Base-by-base conservation (phyloP, 169 alveolate species). In the Theileria luwenshuni region DNA sequence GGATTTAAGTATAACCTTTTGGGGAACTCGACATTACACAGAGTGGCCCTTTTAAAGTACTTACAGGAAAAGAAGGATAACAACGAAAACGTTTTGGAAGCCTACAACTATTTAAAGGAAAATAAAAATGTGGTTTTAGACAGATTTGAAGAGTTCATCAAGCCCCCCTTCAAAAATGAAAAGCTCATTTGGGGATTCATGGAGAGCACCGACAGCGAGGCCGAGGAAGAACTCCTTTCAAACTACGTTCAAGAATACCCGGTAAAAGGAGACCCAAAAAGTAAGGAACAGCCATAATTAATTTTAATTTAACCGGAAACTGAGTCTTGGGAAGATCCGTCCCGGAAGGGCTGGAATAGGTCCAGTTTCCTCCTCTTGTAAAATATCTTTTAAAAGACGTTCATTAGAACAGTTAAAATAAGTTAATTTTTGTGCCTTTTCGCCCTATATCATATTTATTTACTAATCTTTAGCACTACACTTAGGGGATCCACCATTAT, bases 131-230 rank as follows among this genome's bases (percentile, higher is more conserved):
- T 84, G 30, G 90, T 84, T 49, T 76, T 89, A 41, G 84, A 74
- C 45, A 83, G 83, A 35, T 83, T 91, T 69, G 94, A 92, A 61
- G 98, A 95, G 74, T 94, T 12, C 61, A 69, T 79, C 28, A 79
- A 71, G 58, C 83, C 87, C 25, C 87, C 87, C 19, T 69, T 72
- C 41, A 48, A 71, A 17, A 79, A 79, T 49, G 83, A 79, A 54
- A 79, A 79, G 59, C 48, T 79, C 28, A 60, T 79, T 38, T 79
- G 87, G 87, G 87, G 76, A 58, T 79, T 79, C 42, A 71, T 79
- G 83, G 87, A 79, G 59, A 68, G 83, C 51, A 73, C 83, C 42
- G 87, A 79, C 33, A 73, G 65, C 10, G 83, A 71, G 51, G 87
- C 60, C 12, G 83, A 79, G 23, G 83, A 65, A 47, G 28, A 33